These are phyloP conservation scores for Nakataea oryzae DNA, from an alignment of 2,329 filamentous ascomycete genomes.

Conservation along the genomic window DNA sequence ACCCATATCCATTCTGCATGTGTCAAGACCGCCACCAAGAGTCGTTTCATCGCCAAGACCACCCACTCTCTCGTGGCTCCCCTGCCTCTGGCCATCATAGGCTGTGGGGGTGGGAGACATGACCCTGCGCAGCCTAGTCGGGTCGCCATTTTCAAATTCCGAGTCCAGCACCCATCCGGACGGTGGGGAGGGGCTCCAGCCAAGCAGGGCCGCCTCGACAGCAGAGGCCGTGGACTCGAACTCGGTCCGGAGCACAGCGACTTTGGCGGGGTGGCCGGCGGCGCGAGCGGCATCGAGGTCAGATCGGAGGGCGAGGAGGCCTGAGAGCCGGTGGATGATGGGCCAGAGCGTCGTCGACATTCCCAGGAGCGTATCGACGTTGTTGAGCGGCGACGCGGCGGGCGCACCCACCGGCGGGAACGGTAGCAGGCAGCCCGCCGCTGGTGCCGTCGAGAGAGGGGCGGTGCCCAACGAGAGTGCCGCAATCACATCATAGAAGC, in stretches of 20 bases:
- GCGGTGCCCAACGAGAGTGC: constrained; percentile 50
- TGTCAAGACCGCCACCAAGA: background rate
- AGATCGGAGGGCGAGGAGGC: constrained; percentile 39
- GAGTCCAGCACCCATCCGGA: constrained; percentile 21
- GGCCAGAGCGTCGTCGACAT: constrained; percentile 55
- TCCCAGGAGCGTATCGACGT: constrained; percentile 49
- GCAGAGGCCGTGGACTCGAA: constrained; percentile 40
- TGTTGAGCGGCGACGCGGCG: constrained; percentile 32
- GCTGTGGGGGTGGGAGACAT: background rate
- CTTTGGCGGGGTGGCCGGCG: constrained; percentile 26
- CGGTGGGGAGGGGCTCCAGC: constrained; percentile 44
- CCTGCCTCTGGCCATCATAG: background rate
- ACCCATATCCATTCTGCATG: too few species aligned
- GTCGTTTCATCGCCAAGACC: background rate
- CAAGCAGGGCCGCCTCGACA: constrained; percentile 42
- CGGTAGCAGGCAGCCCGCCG: constrained; percentile 33
- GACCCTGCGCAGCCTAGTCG: constrained; percentile 7
- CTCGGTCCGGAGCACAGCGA: constrained; percentile 36
- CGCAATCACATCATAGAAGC: constrained; percentile 56
- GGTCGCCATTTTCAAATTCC: constrained; percentile 6
- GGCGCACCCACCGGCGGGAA: constrained; percentile 34
- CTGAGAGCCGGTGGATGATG: constrained; percentile 50
- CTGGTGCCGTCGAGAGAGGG: constrained; percentile 40
- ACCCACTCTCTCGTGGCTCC: background rate
- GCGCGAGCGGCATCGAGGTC: constrained; percentile 35